A percentile compares a stretch with the other conserved stretches of the same genome.
Conservation (phyloP, 306 rosid genomes). For the Glycine soja region DNA sequence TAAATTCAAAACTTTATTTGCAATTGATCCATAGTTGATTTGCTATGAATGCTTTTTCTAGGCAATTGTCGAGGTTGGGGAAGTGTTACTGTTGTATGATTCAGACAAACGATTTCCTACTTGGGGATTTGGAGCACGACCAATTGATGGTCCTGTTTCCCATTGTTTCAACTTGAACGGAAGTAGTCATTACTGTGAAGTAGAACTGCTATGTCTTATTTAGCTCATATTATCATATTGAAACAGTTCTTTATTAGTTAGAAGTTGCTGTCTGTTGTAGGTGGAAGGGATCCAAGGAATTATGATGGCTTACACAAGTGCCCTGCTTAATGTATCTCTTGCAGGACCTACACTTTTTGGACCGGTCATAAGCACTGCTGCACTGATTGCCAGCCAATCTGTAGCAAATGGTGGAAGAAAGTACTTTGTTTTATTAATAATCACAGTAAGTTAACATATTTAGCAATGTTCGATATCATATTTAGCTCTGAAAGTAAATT, state of each 20-base stretch:
- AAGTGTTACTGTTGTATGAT: constrained; percentile 84
- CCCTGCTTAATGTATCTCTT: constrained; percentile 80
- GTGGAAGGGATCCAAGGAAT: constrained; percentile 93
- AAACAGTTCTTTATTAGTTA: constrained; percentile 40
- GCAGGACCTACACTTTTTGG: too few species aligned
- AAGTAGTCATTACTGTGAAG: constrained; percentile 81
- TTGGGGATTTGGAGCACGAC: constrained; percentile 93
- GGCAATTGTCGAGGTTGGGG: constrained; percentile 87
- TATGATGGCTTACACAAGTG: constrained; percentile 83
- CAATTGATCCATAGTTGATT: constrained; percentile 10
- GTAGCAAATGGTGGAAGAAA: too few species aligned
- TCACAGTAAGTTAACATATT: constrained; percentile 63
- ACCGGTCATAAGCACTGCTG: too few species aligned
- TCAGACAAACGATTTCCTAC: constrained; percentile 80
- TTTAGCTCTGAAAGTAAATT: not conserved
- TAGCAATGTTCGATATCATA: too few species aligned
- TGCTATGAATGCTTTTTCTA: constrained; percentile 50
- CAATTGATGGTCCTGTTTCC: constrained; percentile 85
- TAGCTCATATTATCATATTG: constrained; percentile 38
- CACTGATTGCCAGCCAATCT: too few species aligned
- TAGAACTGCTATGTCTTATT: constrained; percentile 43
- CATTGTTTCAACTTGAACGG: constrained; percentile 93
- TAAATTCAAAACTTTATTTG: constrained; percentile 17
- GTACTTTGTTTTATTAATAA: too few species aligned
- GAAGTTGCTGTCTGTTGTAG: constrained; percentile 53